Conservation (phyloP, 2,329 filamentous ascomycete species). For the Leptographium wingfieldii region DNA sequence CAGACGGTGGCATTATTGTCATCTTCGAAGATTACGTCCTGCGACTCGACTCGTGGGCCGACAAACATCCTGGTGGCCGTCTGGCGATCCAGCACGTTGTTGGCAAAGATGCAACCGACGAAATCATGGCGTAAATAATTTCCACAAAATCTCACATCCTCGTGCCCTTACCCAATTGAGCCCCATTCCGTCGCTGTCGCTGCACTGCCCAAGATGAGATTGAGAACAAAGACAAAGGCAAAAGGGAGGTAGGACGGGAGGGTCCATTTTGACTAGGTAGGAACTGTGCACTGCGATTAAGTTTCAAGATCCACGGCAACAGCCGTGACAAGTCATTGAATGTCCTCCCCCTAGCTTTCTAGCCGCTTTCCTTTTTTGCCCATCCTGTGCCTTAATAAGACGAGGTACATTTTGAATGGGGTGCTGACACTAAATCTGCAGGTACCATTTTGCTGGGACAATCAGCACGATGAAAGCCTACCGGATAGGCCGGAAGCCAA, state of each 20-base stretch:
- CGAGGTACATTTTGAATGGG: not conserved
- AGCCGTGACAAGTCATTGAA: not conserved
- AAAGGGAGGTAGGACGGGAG: not conserved
- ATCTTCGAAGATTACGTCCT: conserved; percentile 42
- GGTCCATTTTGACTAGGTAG: not conserved
- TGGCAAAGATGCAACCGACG: conserved; percentile 44
- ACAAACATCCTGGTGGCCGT: conserved; percentile 44
- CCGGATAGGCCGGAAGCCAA: conserved; percentile 43
- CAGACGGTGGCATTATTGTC: conserved; percentile 41
- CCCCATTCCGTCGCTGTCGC: not conserved
- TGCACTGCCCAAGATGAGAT: not conserved
- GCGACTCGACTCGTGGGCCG: conserved; percentile 44
- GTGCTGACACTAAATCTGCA: conserved; percentile 23
- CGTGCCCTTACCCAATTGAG: not conserved
- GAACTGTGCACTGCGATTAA: not conserved
- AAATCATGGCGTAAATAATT: conserved; percentile 42
- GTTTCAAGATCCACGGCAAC: not conserved
- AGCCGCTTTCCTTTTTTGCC: not conserved
- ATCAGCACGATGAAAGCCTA: conserved; percentile 45
- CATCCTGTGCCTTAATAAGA: not conserved
- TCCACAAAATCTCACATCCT: not conserved
- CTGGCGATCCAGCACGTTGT: conserved; percentile 50
- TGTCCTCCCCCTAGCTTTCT: not conserved
- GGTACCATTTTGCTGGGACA: conserved; percentile 43
- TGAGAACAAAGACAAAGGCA: not conserved